Base-by-base conservation (phyloP, 179 eudicot species). In the Dionaea muscipula region DNA sequence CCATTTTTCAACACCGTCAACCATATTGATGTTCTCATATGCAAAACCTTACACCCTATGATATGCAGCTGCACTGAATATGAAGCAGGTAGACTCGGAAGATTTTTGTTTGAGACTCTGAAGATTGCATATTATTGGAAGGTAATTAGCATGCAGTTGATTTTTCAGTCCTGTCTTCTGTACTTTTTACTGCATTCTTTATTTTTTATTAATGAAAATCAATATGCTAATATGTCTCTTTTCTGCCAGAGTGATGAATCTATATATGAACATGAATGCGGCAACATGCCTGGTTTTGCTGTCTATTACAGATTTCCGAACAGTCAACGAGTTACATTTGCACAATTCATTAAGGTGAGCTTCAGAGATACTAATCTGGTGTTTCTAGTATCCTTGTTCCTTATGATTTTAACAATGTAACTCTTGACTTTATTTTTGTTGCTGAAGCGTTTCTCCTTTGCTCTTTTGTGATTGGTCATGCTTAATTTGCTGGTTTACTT, bases 231-330 rank as follows among this genome's bases (percentile, higher is more conserved):
- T 61, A 18, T n/a, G 11, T 33, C 44, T 37, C 39, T 60, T 47
- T 40, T 56, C 76, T 71, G 60, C 61, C 81, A 93, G 99, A 89
- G 90, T 67, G 83, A 83, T 73, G 99, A 88, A 73, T 68, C 94
- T 16, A 56, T 85, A 43, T 93, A 93, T 72, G 99, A 88, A 64
- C 91, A 82, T 25, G 99, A 93, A 63, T 93, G 99, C 64, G 96
- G 95, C 26, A 93, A 93, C 81, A 93, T 88, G 95, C 99, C 99
- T 31, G 99, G 99, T 10, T 93, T 93, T 81, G 96, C 99, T 44
- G 94, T 93, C 55, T 93, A 93, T 52, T 93, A 93, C 63, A 79
- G 94, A 75, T 76, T 72, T 67, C 99, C 99, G 37, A 85, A 93
- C 68, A 85, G 96, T 66, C 94, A 83, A 76, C 95, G 96, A 26